A percentile compares a stretch with the other conserved stretches of the same genome.
phyloP scores from a whole-genome alignment of 2,329 filamentous ascomycete genomes.

The Claviceps humidiphila region DNA sequence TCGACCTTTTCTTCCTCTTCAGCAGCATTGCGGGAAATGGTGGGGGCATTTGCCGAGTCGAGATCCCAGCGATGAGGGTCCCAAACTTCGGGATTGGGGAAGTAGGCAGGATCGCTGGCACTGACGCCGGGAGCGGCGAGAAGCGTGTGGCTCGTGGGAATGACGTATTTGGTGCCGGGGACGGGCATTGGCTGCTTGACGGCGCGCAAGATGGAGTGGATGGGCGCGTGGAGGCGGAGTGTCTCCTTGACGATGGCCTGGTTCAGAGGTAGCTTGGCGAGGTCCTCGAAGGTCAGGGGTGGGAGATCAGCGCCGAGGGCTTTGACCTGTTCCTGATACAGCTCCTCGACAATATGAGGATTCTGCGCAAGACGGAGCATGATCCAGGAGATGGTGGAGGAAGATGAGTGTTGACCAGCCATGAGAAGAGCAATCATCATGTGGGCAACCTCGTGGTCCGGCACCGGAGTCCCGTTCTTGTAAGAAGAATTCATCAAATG shows the following conservation, averaged over 20 bases:
- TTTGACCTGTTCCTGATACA: constrained; percentile 68
- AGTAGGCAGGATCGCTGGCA: constrained; percentile 57
- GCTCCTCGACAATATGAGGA: constrained; percentile 65
- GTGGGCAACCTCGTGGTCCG: constrained; percentile 74
- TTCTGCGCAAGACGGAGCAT: constrained; percentile 66
- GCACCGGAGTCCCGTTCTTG: constrained; percentile 68
- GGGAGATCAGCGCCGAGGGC: constrained; percentile 64
- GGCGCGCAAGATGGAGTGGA: constrained; percentile 88
- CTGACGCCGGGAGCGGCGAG: constrained; percentile 78
- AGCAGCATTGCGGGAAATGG: constrained; percentile 24
- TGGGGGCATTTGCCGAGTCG: constrained; percentile 42
- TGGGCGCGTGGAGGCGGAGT: constrained; percentile 78
- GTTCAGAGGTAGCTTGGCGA: constrained; percentile 69
- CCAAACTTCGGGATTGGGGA: constrained; percentile 73
- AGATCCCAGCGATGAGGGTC: constrained; percentile 84
- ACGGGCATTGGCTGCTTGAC: constrained; percentile 81
- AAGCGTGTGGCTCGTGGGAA: constrained; percentile 69
- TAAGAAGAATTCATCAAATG: constrained; percentile 77
- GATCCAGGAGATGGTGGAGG: constrained; percentile 75
- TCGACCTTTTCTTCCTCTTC: constrained; percentile 67
- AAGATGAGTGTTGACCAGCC: constrained; percentile 83
- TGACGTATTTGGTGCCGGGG: constrained; percentile 67
- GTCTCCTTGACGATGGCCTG: constrained; percentile 83
- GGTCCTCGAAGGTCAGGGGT: constrained; percentile 60
- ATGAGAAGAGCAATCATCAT: constrained; percentile 93